Conservation (phyloP, 176 grass and related monocot genomes). For the Carex pumila region DNA sequence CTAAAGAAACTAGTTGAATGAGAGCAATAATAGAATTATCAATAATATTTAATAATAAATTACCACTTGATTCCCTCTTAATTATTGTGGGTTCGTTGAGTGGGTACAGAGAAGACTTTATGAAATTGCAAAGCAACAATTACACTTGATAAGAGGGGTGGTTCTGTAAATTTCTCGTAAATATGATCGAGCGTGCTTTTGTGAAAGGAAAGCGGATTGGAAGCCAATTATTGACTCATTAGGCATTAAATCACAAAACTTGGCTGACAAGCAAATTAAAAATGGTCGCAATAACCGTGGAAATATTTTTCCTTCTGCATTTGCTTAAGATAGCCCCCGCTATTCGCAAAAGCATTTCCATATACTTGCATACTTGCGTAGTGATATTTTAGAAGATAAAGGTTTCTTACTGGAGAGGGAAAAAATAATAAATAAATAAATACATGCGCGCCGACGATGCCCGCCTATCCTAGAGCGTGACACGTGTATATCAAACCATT, state of each 20-base stretch:
- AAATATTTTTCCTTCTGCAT: not conserved
- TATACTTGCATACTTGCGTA: not conserved
- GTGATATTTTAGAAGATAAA: no score
- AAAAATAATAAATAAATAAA: no score
- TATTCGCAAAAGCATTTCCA: not conserved
- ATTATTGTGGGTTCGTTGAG: not conserved
- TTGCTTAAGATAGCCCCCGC: not conserved
- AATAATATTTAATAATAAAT: not conserved
- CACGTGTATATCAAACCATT: no score
- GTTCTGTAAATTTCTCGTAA: not conserved
- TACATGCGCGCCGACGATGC: no score
- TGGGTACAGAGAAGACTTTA: not conserved
- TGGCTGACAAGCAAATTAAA: constrained; percentile 14
- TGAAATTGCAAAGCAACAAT: not conserved
- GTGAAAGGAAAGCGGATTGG: not conserved
- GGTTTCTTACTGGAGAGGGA: no score
- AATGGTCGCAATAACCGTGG: not conserved
- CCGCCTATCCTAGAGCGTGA: no score
- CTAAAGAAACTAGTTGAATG: not conserved
- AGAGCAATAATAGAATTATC: not conserved
- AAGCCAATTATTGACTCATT: not conserved
- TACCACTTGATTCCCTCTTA: not conserved
- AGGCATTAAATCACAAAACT: constrained; percentile 4
- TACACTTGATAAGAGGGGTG: not conserved
- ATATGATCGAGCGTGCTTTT: not conserved